Base-by-base conservation (phyloP, 345 rosid species). In the Dovyalis caffra region DNA sequence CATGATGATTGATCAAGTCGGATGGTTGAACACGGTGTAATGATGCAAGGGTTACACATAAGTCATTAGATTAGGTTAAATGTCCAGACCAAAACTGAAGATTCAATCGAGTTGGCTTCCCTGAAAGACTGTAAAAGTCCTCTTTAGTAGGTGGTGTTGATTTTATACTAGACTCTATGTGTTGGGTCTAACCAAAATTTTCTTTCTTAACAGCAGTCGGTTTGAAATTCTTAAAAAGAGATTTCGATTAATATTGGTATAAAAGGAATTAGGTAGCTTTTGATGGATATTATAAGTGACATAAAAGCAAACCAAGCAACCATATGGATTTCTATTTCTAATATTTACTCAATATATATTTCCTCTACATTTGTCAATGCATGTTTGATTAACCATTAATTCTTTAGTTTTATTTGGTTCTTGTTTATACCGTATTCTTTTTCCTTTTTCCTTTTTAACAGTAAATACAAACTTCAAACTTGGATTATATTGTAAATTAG, bases 1-100 rank as follows among this genome's bases (percentile, higher is more conserved):
- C 67, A 67, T n/a, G 9, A 33, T 14, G 25, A 63, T 62, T 29
- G 23, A 31, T 64, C 18, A 25, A 34, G 68, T 76, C 23, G 3
- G 21, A 76, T 31, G 18, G 45, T 43, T 21, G 18, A 35, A 75
- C 56, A 58, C 28, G 26, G 33, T 8, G 9, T 57, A n/a, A 38
- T 38, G 43, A 75, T 58, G 60, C 40, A 16, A 34, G 70, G 29
- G 16, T 20, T n/a, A 4, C 2, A 26, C 4, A 8, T 5, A 53
- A 38, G 16, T 68, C 78, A 31, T 15, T 29, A 3, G 68, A 68
- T 37, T 75, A 56, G 73, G 68, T 40, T 43, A 20, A 29, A 68
- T 18, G 29, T 40, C 23, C 67, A 40, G 68, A 43, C 45, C 73
- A 75, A 29, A 61, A 7, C 28, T 2, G 15, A 62, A 21, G 68